phyloP scores from a whole-genome alignment of 768 basidiomycete species.

The Boletus rex-veris region DNA sequence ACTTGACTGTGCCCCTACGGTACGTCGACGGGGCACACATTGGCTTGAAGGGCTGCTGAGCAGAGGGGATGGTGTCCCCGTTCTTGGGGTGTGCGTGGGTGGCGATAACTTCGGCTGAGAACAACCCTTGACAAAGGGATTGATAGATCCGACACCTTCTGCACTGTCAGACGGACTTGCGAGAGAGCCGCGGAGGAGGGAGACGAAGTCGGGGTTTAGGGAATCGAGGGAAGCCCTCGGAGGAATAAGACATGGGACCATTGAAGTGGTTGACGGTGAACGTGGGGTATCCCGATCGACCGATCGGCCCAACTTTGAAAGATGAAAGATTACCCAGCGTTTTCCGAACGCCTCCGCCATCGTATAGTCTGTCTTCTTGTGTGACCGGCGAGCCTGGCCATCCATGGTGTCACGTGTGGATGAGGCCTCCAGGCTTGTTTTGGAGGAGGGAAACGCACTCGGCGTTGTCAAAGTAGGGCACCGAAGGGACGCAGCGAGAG shows the following conservation, averaged over 20 bases:
- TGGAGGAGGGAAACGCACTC: conserved; percentile 73
- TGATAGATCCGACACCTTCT: conserved; percentile 76
- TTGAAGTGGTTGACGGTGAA: too few relatives aligned
- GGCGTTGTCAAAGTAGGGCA: conserved; percentile 86
- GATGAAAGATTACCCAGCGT: conserved; percentile 90
- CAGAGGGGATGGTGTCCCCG: conserved; percentile 93
- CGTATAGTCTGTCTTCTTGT: conserved; percentile 88
- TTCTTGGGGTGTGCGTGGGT: conserved; percentile 89
- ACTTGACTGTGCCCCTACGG: conserved; percentile 69
- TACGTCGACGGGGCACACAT: conserved; percentile 91
- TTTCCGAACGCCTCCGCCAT: conserved; percentile 96
- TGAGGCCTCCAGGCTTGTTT: conserved; percentile 61
- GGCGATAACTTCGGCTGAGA: conserved; percentile 84
- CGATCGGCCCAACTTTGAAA: conserved; percentile 78
- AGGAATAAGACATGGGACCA: conserved; percentile 89
- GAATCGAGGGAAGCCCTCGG: conserved; percentile 86
- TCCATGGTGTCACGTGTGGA: conserved; percentile 99
- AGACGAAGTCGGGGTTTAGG: conserved; percentile 90
- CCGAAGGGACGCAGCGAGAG: conserved; percentile 58
- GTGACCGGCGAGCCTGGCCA: conserved; percentile 82
- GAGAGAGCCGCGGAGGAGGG: conserved; percentile 70
- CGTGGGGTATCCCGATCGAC: conserved; percentile 74
- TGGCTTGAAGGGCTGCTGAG: conserved; percentile 90
- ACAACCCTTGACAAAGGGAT: conserved; percentile 92
- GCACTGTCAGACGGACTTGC: conserved; percentile 38